A percentile compares a stretch with the other conserved stretches of the same genome.
Conservation (phyloP, 108 stramenopile genomes). For the Hondaea fermentalgiana region DNA sequence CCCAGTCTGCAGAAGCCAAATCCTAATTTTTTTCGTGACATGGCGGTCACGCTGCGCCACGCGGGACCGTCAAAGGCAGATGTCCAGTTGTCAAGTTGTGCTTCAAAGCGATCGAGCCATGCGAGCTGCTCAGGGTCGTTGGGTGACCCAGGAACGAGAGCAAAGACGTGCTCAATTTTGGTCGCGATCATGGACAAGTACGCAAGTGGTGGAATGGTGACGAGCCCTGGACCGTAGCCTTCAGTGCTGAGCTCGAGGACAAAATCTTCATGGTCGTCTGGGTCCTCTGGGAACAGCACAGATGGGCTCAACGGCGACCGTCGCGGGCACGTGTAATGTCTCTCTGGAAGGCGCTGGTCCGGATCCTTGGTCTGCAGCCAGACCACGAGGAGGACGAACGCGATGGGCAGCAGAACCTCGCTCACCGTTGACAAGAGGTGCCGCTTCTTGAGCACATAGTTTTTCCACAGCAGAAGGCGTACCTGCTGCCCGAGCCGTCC, state of each 20-base stretch:
- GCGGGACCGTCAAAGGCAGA: background rate
- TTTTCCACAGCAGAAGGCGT: background rate
- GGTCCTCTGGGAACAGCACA: background rate
- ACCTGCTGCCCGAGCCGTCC: background rate
- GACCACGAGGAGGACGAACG: background rate
- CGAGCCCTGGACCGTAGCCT: background rate
- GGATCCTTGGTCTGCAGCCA: slow-evolving; percentile 9
- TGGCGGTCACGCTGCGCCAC: background rate
- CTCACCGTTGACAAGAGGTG: background rate
- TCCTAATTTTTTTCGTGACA: background rate
- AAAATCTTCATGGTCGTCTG: background rate
- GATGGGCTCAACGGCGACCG: background rate
- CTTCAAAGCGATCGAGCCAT: background rate
- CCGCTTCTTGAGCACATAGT: background rate
- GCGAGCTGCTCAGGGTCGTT: background rate
- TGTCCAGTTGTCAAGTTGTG: background rate
- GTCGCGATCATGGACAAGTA: background rate
- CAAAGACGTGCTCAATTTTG: background rate
- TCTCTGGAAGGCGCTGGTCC: background rate
- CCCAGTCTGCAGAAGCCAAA: background rate
- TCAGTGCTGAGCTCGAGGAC: slow-evolving; percentile 10
- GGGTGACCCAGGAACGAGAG: background rate
- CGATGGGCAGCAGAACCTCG: background rate
- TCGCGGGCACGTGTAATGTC: background rate
- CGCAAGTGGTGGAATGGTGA: background rate